phyloP scores from a whole-genome alignment of 176 grass and related monocot species.

The Leersia perrieri region DNA sequence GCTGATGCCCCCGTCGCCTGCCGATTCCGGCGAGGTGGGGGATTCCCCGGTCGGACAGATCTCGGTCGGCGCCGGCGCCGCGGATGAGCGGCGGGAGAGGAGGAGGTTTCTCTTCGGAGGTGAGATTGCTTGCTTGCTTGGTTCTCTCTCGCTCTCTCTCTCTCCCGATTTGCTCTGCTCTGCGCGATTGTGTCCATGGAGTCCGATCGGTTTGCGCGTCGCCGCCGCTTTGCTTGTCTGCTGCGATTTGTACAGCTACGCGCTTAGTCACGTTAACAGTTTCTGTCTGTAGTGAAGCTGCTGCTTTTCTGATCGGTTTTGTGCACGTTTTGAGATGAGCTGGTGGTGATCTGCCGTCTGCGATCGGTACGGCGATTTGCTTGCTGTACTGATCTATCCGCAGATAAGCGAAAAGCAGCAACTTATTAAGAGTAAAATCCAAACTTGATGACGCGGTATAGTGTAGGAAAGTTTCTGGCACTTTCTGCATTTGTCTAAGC shows the following conservation, averaged over 20 bases:
- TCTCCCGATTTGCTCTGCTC: not conserved
- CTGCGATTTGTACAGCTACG: not conserved
- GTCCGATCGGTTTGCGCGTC: not conserved
- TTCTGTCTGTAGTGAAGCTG: not conserved
- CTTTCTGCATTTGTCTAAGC: not conserved
- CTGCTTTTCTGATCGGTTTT: not conserved
- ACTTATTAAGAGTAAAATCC: not conserved
- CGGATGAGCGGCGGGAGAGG: constrained; percentile 12
- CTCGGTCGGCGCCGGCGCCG: constrained; percentile 4
- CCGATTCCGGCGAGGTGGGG: constrained; percentile 39
- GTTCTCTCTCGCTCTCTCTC: no score
- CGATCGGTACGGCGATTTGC: constrained; percentile 24
- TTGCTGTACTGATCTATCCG: constrained; percentile 8
- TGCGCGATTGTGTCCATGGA: not conserved
- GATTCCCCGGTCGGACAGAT: constrained; percentile 35
- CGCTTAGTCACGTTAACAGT: not conserved
- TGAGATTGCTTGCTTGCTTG: constrained; percentile 35
- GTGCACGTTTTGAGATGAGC: not conserved
- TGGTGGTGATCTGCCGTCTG: not conserved
- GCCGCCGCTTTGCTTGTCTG: not conserved
- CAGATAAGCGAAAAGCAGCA: constrained; percentile 16
- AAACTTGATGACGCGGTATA: not conserved
- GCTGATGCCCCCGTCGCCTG: constrained; percentile 43
- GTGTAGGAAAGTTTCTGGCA: not conserved
- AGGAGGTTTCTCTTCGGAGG: constrained; percentile 62